These are phyloP conservation scores for Alliaria petiolata DNA, from an alignment of 345 rosid species.

Conservation along the genomic window DNA sequence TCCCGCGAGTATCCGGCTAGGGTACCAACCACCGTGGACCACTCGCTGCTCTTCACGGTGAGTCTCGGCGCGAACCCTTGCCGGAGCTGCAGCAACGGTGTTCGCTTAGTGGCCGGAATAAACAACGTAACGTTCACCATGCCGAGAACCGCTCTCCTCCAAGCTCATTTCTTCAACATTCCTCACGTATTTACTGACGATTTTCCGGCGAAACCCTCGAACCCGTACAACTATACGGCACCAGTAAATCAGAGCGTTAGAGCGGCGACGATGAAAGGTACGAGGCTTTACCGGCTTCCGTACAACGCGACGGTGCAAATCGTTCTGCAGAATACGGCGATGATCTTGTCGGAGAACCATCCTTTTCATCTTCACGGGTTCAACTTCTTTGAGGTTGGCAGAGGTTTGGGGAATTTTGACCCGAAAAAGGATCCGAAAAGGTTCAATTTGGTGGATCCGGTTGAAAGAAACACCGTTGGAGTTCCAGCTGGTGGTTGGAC, in stretches of 20 bases:
- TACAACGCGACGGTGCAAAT: slow-evolving; percentile 72
- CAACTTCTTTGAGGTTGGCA: slow-evolving; percentile 55
- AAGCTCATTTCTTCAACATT: slow-evolving; percentile 74
- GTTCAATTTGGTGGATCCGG: slow-evolving; percentile 83
- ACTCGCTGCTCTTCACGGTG: slow-evolving; percentile 56
- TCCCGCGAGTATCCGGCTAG: slow-evolving; percentile 50
- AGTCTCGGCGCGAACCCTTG: slow-evolving; percentile 76
- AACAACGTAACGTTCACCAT: slow-evolving; percentile 76
- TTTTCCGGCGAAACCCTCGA: slow-evolving; percentile 61
- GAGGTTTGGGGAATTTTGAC: slow-evolving; percentile 70
- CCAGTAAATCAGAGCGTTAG: slow-evolving; percentile 36
- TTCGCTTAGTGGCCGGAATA: slow-evolving; percentile 59
- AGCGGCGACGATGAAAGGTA: slow-evolving; percentile 56
- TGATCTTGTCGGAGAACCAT: slow-evolving; percentile 72
- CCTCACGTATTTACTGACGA: slow-evolving; percentile 70
- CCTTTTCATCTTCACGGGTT: slow-evolving; percentile 73
- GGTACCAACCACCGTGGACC: slow-evolving; percentile 60
- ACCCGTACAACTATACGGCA: slow-evolving; percentile 59
- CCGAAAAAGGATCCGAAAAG: slow-evolving; percentile 44
- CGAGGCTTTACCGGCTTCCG: slow-evolving; percentile 53
- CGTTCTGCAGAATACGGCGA: slow-evolving; percentile 71
- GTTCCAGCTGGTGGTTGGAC: slow-evolving; percentile 92
- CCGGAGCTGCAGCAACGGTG: slow-evolving; percentile 49
- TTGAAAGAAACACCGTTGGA: slow-evolving; percentile 83
- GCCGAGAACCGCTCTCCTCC: slow-evolving; percentile 62